Evolutionary conservation across 2,329 filamentous ascomycete genomes (phyloP).

Genomic region (Fusarium coffeatum): DNA sequence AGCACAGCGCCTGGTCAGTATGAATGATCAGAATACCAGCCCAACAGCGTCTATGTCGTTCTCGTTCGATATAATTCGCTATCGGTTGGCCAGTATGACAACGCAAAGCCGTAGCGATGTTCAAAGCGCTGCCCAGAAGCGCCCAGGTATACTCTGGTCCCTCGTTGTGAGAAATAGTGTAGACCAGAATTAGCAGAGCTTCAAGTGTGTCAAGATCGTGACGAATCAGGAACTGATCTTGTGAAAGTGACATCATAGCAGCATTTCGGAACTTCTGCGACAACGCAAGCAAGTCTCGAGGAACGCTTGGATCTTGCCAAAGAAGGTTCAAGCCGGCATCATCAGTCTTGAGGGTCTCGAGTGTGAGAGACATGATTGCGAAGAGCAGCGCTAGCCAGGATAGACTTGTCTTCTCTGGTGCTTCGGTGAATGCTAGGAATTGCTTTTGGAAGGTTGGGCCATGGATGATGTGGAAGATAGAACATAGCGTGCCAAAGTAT

Average conservation of each 20-base stretch:
- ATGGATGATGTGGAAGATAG: constrained; percentile 9
- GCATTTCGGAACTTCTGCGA: constrained; percentile 6
- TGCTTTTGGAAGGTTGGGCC: constrained; percentile 11
- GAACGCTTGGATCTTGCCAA: constrained; percentile 1
- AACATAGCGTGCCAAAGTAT: constrained; percentile 5
- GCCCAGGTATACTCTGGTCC: constrained; percentile 17
- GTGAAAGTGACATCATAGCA: constrained; percentile 5
- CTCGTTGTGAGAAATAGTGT: constrained; percentile 15
- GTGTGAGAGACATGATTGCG: not conserved
- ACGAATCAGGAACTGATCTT: constrained; percentile 1
- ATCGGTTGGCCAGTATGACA: not conserved
- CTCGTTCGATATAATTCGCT: not conserved
- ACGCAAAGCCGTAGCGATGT: not conserved
- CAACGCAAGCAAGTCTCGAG: fast-evolving
- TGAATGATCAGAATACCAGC: constrained; percentile 2
- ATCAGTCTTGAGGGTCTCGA: not conserved
- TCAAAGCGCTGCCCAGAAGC: constrained; percentile 8
- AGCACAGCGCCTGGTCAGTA: constrained; percentile 7
- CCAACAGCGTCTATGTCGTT: constrained; percentile 1
- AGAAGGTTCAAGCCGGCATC: not conserved
- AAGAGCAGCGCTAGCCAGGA: constrained; percentile 13
- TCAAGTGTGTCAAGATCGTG: constrained; percentile 1
- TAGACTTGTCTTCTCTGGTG: not conserved
- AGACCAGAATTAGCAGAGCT: constrained; percentile 8
- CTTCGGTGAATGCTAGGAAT: not conserved